A percentile compares a stretch with the other conserved stretches of the same genome.
These are phyloP conservation scores for Floccularia luteovirens DNA, from an alignment of 768 basidiomycete genomes.

Conservation along the genomic window DNA sequence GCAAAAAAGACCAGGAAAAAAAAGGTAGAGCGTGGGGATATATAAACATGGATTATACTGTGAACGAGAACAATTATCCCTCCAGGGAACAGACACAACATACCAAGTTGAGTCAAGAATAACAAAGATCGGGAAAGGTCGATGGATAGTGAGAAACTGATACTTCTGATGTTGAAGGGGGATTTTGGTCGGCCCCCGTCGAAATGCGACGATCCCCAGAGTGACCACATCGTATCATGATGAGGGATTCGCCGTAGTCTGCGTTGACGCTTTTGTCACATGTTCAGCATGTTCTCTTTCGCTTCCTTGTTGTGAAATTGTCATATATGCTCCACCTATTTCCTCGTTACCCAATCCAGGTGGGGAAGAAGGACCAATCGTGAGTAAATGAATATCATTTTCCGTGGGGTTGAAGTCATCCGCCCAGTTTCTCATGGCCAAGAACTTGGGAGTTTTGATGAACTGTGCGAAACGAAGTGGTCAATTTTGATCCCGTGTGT, in stretches of 20 bases:
- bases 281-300: conserved; percentile 54
- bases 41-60: conserved; percentile 11
- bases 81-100: neutral
- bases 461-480: conserved; percentile 44
- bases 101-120: neutral
- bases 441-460: conserved; percentile 80
- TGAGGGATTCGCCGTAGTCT: conserved; percentile 7
- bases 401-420: conserved; percentile 69
- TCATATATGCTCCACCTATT: conserved; percentile 79
- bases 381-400: conserved; percentile 48
- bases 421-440: conserved; percentile 71
- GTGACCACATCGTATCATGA: no score
- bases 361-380: conserved; percentile 46
- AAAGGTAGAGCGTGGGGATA: conserved; percentile 16
- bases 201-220: no score
- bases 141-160: neutral
- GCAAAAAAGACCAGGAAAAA: conserved; percentile 14
- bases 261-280: conserved; percentile 15
- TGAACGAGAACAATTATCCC: neutral
- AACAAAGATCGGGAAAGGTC: neutral
- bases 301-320: conserved; percentile 73
- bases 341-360: conserved; percentile 69
- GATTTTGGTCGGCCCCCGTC: neutral
- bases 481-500: neutral
- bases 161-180: neutral